Conservation (phyloP, 768 basidiomycete species). For the Candolleomyces eurysporus region DNA sequence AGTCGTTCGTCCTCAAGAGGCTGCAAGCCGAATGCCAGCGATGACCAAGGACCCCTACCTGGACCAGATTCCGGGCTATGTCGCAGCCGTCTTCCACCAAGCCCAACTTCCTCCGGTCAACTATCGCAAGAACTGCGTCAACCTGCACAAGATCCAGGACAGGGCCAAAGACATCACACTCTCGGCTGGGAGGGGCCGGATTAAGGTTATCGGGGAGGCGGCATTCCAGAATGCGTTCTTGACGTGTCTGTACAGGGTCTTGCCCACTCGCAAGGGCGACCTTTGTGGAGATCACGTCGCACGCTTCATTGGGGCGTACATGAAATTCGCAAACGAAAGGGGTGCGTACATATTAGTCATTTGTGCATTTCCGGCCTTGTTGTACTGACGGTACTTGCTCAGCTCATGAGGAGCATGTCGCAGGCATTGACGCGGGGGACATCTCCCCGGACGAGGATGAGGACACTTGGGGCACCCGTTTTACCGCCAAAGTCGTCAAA, state of each 20-base stretch:
- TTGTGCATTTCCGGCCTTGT: neutral
- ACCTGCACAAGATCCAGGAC: conserved; percentile 74
- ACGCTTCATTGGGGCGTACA: conserved; percentile 81
- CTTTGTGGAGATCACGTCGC: conserved; percentile 70
- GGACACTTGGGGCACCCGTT: conserved; percentile 56
- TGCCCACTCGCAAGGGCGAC: conserved; percentile 81
- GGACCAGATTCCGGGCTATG: neutral
- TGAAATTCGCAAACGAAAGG: conserved; percentile 72
- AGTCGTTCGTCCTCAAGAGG: too few species aligned
- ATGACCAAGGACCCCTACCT: too few species aligned
- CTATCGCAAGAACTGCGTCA: conserved; percentile 87
- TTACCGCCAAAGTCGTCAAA: conserved; percentile 60
- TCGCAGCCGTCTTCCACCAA: conserved; percentile 70
- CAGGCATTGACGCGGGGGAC: conserved; percentile 24
- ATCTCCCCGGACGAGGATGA: conserved; percentile 32
- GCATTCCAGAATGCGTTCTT: conserved; percentile 70
- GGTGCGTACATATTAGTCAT: conserved; percentile 41
- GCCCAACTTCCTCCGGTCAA: conserved; percentile 71
- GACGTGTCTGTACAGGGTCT: conserved; percentile 53
- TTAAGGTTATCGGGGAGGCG: conserved; percentile 70
- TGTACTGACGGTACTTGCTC: conserved; percentile 23
- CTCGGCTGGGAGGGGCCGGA: conserved; percentile 39
- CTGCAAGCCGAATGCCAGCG: too few species aligned
- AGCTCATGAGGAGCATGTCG: conserved; percentile 29
- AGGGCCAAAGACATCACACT: conserved; percentile 58